Conservation (phyloP, 257 asterid species). For the Nicotiana tomentosiformis region DNA sequence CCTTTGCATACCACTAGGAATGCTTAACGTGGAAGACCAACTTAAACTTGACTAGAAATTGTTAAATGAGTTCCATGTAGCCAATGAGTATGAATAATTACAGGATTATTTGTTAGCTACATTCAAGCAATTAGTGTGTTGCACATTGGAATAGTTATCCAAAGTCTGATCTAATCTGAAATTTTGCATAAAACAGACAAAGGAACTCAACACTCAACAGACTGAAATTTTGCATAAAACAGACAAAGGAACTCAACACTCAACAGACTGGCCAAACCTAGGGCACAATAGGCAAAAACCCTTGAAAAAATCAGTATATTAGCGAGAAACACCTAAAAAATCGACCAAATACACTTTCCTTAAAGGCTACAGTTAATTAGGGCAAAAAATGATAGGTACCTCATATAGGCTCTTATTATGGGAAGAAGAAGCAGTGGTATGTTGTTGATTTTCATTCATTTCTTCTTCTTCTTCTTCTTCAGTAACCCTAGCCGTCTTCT, state of each 20-base stretch:
- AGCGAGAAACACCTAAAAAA: background rate
- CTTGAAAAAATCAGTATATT: no score
- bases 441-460: slow-evolving; percentile 22
- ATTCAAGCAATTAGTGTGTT: no score
- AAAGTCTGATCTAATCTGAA: no score
- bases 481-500: slow-evolving; percentile 46
- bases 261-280: no score
- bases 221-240: no score
- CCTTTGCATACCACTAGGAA: background rate
- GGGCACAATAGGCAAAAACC: background rate
- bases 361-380: background rate
- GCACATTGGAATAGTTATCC: background rate
- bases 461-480: slow-evolving; percentile 26
- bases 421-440: slow-evolving; percentile 37
- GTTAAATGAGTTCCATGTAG: background rate
- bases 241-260: no score
- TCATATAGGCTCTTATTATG: slow-evolving; percentile 55
- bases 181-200: no score
- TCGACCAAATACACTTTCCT: background rate
- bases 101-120: no score
- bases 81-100: no score
- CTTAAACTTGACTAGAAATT: no score
- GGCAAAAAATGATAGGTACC: slow-evolving; percentile 19
- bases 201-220: no score
- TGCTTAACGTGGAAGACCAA: background rate